Base-by-base conservation (phyloP, 192 early-diverging fungal genomes). In the Podila epicladia region DNA sequence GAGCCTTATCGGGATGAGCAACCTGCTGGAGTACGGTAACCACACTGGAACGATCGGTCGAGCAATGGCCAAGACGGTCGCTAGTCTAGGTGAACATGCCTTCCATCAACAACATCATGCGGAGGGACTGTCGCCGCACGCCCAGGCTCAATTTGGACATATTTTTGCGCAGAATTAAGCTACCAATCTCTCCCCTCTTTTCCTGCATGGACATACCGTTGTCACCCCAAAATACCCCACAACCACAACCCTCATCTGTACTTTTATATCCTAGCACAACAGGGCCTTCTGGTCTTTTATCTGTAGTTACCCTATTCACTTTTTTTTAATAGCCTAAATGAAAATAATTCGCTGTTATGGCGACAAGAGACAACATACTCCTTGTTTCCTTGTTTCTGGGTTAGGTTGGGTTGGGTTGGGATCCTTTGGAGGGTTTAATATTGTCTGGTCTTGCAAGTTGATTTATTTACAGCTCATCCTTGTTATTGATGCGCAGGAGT, bases 401-500 rank as follows among this genome's bases (percentile, higher is more conserved):
- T n/a, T n/a, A n/a, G n/a, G n/a, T n/a, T n/a, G n/a, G n/a, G n/a
- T n/a, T n/a, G n/a, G n/a, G n/a, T 33, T 33, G 33, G 33, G 33
- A 33, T 33, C 33, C 33, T 33, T 3, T 29, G 29, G 29, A 29
- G 1, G 29, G 29, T 1, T 29, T 29, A 2, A 29, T 29, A 29
- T 29, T 29, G 1, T 29, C 29, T 29, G 29, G 3, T 59, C 8
- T 0, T 13, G 22, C n/a, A 31, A 60, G 24, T 24, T 15, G 15
- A 60, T 62, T 8, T 66, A 35, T 55, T 77, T 79, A 79, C 69
- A 79, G 51, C 58, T 80, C 77, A 73, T 80, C 77, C 66, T 73
- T 72, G 65, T 70, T 65, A 28, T 84, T 72, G 82, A 93, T 93
- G 48, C 80, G 85, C 29, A 96, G 38, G 19, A 94, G 73, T 71